Conservation (phyloP, 202 grass and related monocot genomes). For the Setaria viridis region DNA sequence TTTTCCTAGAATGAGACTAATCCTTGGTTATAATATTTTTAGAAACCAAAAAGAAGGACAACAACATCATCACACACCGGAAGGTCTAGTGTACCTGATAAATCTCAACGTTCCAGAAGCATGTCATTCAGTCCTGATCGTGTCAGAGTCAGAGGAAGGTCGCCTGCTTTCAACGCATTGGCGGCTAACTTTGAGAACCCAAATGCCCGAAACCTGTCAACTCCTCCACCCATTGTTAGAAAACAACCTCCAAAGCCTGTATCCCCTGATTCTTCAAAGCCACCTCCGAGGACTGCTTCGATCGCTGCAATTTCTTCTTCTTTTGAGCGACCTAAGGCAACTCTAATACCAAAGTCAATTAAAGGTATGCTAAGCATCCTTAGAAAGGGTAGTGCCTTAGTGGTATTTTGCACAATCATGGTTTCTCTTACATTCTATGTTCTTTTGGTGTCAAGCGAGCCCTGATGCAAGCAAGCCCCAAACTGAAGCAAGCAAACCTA, state of each 20-base stretch:
- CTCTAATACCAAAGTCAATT: conserved; percentile 91
- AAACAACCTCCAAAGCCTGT: conserved; percentile 68
- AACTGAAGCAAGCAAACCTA: conserved; percentile 69
- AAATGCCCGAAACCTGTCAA: conserved; percentile 90
- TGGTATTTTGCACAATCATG: conserved; percentile 17
- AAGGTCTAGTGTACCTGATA: conserved; percentile 89
- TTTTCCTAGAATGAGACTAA: conserved; percentile 43
- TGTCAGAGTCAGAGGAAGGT: conserved; percentile 91
- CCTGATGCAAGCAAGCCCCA: conserved; percentile 64
- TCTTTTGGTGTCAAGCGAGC: conserved; percentile 57
- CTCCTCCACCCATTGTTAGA: conserved; percentile 78
- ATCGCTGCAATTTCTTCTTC: conserved; percentile 77
- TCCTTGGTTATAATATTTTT: conserved; percentile 32
- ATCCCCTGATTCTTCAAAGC: conserved; percentile 70
- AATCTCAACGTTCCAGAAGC: conserved; percentile 91
- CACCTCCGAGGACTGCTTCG: conserved; percentile 61
- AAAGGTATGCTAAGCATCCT: conserved; percentile 75
- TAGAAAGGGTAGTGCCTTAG: neutral
- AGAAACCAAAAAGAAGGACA: conserved; percentile 92
- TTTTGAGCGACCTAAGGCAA: conserved; percentile 80
- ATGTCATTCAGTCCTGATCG: conserved; percentile 98
- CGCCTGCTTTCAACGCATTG: conserved; percentile 94
- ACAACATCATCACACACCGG: conserved; percentile 73
- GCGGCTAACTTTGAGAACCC: conserved; percentile 96
- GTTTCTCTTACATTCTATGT: conserved; percentile 45